Conservation (phyloP, 2,329 filamentous ascomycete genomes). For the Ceratocystis lukuohia region DNA sequence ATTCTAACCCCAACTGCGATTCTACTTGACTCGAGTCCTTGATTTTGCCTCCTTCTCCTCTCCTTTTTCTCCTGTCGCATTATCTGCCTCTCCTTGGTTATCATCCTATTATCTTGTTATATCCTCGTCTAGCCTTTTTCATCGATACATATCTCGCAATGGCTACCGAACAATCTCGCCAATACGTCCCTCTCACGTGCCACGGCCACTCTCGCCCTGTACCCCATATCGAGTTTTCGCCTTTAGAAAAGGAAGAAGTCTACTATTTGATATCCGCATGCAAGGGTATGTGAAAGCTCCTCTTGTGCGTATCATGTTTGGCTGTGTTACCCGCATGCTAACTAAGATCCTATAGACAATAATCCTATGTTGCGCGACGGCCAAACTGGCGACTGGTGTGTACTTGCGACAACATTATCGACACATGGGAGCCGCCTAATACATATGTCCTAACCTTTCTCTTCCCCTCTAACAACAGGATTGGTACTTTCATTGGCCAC, state of each 20-base stretch:
- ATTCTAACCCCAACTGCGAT: not conserved
- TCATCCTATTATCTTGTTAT: not conserved
- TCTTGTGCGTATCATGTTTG: constrained; percentile 17
- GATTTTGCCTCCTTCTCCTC: not conserved
- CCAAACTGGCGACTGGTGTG: constrained; percentile 81
- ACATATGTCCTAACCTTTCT: not conserved
- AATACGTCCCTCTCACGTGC: constrained; percentile 80
- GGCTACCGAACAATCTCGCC: constrained; percentile 29
- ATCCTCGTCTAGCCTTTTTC: not conserved
- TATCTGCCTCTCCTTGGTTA: not conserved
- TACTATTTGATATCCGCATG: constrained; percentile 91
- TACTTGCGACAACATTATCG: constrained; percentile 2
- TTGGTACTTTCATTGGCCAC: constrained; percentile 94
- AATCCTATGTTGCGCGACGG: constrained; percentile 98
- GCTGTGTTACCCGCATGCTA: not conserved
- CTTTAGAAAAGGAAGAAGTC: constrained; percentile 64
- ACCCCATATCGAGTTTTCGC: constrained; percentile 81
- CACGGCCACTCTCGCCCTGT: constrained; percentile 89
- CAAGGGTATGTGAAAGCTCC: constrained; percentile 48
- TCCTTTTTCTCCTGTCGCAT: not conserved
- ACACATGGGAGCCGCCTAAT: no score
- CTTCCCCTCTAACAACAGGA: constrained; percentile 44
- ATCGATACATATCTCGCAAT: constrained; percentile 1
- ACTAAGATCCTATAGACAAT: constrained; percentile 49
- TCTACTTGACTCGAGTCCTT: not conserved